Evolutionary conservation across 805 yeast genomes (phyloP).

Genomic region (Barnettozyma salicaria): DNA sequence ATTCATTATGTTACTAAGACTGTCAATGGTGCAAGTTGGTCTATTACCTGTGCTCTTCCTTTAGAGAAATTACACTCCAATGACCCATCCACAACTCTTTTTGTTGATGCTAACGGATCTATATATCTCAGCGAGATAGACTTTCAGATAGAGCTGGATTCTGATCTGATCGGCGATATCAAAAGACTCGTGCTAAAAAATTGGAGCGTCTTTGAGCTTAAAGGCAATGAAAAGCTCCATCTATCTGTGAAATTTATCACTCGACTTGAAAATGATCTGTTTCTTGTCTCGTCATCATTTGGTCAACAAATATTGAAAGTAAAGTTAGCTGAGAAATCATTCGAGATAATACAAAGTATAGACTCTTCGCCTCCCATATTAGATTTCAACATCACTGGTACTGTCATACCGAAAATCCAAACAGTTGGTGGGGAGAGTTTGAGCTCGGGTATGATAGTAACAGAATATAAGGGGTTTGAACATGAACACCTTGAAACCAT

Average conservation of each 20-base stretch:
- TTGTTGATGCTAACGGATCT: conserved; percentile 2
- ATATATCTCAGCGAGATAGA: conserved; percentile 2
- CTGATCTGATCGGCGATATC: conserved; percentile 1
- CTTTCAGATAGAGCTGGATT: background rate
- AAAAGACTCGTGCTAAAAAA: conserved; percentile 3
- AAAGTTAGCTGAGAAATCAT: background rate
- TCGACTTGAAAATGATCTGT: conserved; percentile 4
- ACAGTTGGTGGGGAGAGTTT: conserved; percentile 20
- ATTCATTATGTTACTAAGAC: background rate
- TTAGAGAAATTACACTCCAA: background rate
- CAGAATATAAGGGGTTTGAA: conserved; percentile 20
- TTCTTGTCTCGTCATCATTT: conserved; percentile 12
- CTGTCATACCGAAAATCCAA: conserved; percentile 20
- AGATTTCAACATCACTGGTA: conserved; percentile 21
- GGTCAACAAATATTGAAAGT: conserved; percentile 7
- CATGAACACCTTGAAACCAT: background rate
- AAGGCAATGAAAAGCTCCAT: background rate
- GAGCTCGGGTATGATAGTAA: conserved; percentile 18
- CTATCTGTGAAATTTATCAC: conserved; percentile 1
- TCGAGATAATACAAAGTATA: background rate
- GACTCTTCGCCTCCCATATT: conserved; percentile 17
- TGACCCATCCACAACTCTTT: background rate
- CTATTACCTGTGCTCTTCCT: conserved; percentile 2
- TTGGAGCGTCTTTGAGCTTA: conserved; percentile 7
- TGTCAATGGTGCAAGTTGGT: background rate